Percentiles rank a stretch among this genome's conserved stretches.
Conservation (phyloP, 805 yeast genomes). For the Starmerella geochares region DNA sequence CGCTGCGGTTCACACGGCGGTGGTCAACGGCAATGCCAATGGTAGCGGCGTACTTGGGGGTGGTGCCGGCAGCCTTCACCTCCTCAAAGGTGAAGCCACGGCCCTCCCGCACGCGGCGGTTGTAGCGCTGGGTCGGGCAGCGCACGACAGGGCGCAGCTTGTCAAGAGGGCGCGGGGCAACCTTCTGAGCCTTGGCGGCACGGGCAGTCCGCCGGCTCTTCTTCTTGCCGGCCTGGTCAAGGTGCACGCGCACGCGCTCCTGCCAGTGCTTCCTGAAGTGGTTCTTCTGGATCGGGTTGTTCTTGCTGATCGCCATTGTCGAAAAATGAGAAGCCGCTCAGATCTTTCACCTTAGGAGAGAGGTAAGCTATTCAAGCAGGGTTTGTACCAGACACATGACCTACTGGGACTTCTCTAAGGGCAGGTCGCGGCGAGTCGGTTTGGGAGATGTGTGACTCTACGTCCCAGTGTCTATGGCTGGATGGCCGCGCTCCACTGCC, state of each 20-base stretch:
- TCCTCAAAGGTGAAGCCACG: conserved; percentile 98
- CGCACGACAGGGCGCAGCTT: conserved; percentile 94
- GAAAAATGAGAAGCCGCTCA: conserved; percentile 17
- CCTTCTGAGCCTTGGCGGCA: conserved; percentile 82
- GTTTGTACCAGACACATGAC: conserved; percentile 8
- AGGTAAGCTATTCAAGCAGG: conserved; percentile 4
- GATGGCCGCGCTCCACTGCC: no score
- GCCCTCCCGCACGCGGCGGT: conserved; percentile 99
- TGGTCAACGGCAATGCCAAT: conserved; percentile 98
- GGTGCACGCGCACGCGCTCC: conserved; percentile 98
- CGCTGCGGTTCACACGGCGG: conserved; percentile 98
- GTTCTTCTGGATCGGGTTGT: conserved; percentile 97
- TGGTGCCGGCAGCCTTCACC: conserved; percentile 91
- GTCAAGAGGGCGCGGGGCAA: conserved; percentile 98
- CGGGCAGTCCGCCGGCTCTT: conserved; percentile 92
- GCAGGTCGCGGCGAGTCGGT: conserved; percentile 2
- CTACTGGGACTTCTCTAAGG: conserved; percentile 4
- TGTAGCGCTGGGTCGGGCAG: conserved; percentile 97
- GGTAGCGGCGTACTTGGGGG: conserved; percentile 89
- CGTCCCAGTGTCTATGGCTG: no score
- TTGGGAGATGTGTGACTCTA: not conserved
- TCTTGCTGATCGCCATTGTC: conserved; percentile 84
- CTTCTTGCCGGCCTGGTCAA: conserved; percentile 99
- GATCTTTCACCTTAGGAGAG: conserved; percentile 12
- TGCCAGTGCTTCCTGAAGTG: conserved; percentile 99